Percentiles rank a stretch among this genome's conserved stretches.
Evolutionary conservation across 2,329 filamentous ascomycete genomes (phyloP).

Genomic region (Pezicula radicicola): DNA sequence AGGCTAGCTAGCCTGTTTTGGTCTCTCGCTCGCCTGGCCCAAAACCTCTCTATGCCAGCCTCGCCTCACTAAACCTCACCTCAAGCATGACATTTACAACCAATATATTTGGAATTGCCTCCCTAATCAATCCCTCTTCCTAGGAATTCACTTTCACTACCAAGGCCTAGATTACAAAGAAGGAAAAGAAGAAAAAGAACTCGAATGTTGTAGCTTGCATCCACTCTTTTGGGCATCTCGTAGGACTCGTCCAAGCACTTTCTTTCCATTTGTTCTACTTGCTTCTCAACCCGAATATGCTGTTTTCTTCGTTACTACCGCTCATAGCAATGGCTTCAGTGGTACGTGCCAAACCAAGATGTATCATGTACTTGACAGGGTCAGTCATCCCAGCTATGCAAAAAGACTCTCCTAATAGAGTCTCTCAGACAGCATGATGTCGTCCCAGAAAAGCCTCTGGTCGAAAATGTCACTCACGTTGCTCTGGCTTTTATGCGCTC

Average conservation of each 20-base stretch:
- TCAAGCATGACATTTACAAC: not conserved
- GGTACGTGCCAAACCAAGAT: conserved; percentile 15
- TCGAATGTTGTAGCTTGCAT: too few relatives aligned
- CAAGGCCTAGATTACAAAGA: too few relatives aligned
- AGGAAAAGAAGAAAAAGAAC: too few relatives aligned
- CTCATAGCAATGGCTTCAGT: not conserved
- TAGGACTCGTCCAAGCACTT: not conserved
- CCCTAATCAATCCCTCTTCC: too few relatives aligned
- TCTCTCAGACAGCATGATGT: conserved; percentile 28
- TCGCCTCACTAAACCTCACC: not conserved
- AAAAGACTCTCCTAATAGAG: not conserved
- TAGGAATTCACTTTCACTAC: too few relatives aligned
- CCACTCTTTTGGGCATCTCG: too few relatives aligned
- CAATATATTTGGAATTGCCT: too few relatives aligned
- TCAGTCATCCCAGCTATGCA: conserved; percentile 3
- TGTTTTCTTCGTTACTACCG: not conserved
- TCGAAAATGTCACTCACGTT: conserved; percentile 51
- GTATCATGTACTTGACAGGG: conserved; percentile 25
- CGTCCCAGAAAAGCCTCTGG: conserved; percentile 27
- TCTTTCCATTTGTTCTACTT: not conserved
- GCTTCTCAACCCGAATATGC: not conserved
- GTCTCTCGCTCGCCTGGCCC: not conserved
- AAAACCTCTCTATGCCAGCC: too few relatives aligned
- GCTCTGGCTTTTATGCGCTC: conserved; percentile 56
- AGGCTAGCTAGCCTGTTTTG: not conserved